phyloP scores from a whole-genome alignment of 768 basidiomycete genomes.

The Amanita polypyramis region DNA sequence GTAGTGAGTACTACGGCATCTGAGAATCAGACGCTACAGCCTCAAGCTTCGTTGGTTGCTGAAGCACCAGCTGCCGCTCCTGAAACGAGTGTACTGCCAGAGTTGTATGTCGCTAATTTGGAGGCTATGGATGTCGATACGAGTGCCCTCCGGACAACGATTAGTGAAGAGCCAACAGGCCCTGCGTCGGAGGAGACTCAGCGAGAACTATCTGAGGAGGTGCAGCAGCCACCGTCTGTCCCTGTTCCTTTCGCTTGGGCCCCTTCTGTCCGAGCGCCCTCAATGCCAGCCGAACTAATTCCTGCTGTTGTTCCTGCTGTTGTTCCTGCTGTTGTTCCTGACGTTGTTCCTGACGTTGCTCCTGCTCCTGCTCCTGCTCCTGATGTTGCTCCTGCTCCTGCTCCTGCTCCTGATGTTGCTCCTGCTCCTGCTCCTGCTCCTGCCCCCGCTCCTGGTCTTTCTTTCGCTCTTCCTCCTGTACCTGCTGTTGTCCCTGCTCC shows the following conservation, averaged over 20 bases:
- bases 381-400: background rate
- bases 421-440: background rate
- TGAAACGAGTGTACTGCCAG: conserved; percentile 5
- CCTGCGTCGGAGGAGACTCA: background rate
- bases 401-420: background rate
- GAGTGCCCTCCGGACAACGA: conserved; percentile 7
- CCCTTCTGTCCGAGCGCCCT: background rate
- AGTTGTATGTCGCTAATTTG: conserved; percentile 9
- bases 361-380: background rate
- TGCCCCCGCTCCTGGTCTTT: background rate
- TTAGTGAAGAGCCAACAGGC: conserved; percentile 2
- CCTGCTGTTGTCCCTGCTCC: background rate
- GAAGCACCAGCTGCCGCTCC: conserved; percentile 14
- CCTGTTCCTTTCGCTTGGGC: background rate
- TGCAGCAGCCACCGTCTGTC: background rate
- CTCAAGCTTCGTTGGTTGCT: conserved; percentile 15
- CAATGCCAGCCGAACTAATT: background rate
- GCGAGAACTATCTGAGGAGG: background rate
- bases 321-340: too few species aligned
- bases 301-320: background rate
- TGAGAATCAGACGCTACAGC: conserved; percentile 30
- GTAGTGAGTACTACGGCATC: conserved; percentile 35
- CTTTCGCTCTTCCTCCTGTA: background rate
- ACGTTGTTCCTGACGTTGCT: background rate
- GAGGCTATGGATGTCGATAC: conserved; percentile 7